phyloP scores from a whole-genome alignment of 129 eudicot genomes.

The Centella asiatica region DNA sequence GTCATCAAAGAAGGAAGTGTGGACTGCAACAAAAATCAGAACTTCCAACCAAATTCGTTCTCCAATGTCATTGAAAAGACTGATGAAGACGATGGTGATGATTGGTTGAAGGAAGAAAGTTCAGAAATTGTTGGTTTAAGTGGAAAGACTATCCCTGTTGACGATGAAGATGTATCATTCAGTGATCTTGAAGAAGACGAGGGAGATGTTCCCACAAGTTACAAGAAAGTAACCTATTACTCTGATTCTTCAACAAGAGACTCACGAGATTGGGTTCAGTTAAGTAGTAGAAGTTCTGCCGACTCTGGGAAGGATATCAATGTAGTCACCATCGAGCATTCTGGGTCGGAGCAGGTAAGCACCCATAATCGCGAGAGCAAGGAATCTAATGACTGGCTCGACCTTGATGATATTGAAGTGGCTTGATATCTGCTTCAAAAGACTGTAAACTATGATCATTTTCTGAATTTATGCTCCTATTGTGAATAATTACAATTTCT shows the following conservation, averaged over 20 bases:
- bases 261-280: slow-evolving; percentile 74
- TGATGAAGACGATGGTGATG: slow-evolving; percentile 69
- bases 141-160: slow-evolving; percentile 36
- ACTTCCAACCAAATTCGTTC: slow-evolving; percentile 9
- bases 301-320: slow-evolving; percentile 20
- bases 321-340: slow-evolving; percentile 16
- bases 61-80: slow-evolving; percentile 11
- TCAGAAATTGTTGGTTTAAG: slow-evolving; percentile 37
- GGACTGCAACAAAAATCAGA: slow-evolving; percentile 17
- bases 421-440: background rate
- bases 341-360: slow-evolving; percentile 22
- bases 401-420: slow-evolving; percentile 73
- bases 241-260: slow-evolving; percentile 56
- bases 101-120: slow-evolving; percentile 81
- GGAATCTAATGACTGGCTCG: slow-evolving; percentile 76
- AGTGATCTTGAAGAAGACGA: slow-evolving; percentile 96
- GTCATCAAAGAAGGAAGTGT: slow-evolving; percentile 34
- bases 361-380: slow-evolving; percentile 24
- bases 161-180: slow-evolving; percentile 80
- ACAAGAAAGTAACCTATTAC: slow-evolving; percentile 32
- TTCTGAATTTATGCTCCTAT: no score
- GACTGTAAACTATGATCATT: no score
- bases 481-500: slow-evolving; percentile 2
- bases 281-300: slow-evolving; percentile 35
- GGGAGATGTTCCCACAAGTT: slow-evolving; percentile 51